Base-by-base conservation (phyloP, 2,329 filamentous ascomycete species). In the Epichloe sibirici region DNA sequence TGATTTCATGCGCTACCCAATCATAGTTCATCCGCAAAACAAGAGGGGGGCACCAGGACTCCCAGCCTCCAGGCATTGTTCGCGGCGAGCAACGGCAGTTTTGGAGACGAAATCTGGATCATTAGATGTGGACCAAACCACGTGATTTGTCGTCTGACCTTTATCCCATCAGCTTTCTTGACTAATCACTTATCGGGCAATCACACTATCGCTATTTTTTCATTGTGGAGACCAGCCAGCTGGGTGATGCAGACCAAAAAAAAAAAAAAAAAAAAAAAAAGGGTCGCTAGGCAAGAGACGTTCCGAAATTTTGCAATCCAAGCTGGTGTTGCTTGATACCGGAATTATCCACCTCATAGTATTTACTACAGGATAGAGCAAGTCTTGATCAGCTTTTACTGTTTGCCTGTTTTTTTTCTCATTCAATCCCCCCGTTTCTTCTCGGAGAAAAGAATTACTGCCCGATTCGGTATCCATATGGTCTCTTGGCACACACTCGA, bases 251-350 rank as follows among this genome's bases (percentile, higher is more conserved):
- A 57, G 56, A 48, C 51, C 5, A 65, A 66, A 66, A 11, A 65
- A 66, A 66, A 17, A 23, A n/a, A 15, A 45, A 23, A 35, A 23
- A 65, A 66, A 67, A 49, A 50, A 45, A 50, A 61, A 67, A 67
- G 66, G 63, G 65, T 66, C 59, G 57, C 58, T 59, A 54, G 57
- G n/a, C 9, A 49, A 13, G 13, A 17, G 42, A 59, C 51, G 56
- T 58, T 53, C 53, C 65, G 65, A 67, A 67, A 66, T 62, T 67
- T 67, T 67, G 58, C 59, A 65, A 54, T 53, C 46, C 21, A 23
- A 55, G 50, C 54, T 57, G 51, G 53, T 56, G 57, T 25, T 43
- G 25, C 28, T 42, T 17, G 34, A 34, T 23, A 21, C 44, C 21
- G 15, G 48, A 35, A 11, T 35, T 23, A 31, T 31, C 43, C 23